A percentile compares a stretch with the other conserved stretches of the same genome.
Conservation (phyloP, 2,329 filamentous ascomycete species). For the Venturia effusa region DNA sequence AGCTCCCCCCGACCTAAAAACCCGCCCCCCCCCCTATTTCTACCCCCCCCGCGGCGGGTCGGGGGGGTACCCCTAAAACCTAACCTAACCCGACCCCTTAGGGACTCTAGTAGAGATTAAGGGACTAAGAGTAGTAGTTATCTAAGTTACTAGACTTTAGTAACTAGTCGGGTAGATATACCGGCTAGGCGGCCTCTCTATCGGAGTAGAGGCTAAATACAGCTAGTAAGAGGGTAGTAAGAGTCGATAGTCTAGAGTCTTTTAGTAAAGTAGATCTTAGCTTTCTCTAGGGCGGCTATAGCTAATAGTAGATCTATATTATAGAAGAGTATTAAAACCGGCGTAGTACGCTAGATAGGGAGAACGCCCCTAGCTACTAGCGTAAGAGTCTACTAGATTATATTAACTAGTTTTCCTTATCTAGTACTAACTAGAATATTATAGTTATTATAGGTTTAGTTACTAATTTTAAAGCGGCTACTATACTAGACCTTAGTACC, state of each 20-base stretch:
- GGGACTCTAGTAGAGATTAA: no score
- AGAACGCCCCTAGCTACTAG: neutral
- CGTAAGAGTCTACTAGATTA: neutral
- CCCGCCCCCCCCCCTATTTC: no score
- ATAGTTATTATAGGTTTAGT: neutral
- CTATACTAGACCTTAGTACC: neutral
- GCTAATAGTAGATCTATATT: neutral
- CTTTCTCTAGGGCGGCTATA: neutral
- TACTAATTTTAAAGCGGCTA: neutral
- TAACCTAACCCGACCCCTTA: no score
- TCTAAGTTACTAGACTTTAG: neutral
- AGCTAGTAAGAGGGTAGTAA: neutral
- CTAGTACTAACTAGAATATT: neutral
- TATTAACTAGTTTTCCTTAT: neutral
- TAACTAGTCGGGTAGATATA: neutral
- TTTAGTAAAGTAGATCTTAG: neutral
- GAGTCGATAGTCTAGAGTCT: neutral
- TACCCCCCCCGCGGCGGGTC: no score
- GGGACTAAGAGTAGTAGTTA: neutral
- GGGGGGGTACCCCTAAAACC: no score
- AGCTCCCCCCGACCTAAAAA: no score
- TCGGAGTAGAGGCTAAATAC: neutral
- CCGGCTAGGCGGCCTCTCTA: neutral
- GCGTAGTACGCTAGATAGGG: neutral
- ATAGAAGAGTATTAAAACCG: neutral